Percentiles rank a stretch among this genome's conserved stretches.
Conservation (phyloP, 2,329 filamentous ascomycete species). For the Fusarium sororula region DNA sequence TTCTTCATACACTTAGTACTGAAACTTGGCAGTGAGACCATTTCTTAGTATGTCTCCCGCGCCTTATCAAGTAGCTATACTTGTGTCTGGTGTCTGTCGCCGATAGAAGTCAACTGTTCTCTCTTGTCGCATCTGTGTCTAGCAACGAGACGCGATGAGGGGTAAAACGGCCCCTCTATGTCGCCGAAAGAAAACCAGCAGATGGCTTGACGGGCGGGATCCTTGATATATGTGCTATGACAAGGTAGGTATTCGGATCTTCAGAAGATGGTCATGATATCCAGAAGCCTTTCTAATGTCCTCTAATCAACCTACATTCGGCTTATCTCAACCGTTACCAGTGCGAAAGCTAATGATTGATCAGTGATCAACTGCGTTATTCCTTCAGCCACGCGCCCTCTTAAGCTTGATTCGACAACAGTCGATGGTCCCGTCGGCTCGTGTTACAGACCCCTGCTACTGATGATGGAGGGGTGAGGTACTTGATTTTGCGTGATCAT, state of each 20-base stretch:
- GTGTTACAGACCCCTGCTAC: conserved; percentile 40
- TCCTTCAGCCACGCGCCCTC: conserved; percentile 13
- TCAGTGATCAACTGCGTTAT: conserved; percentile 6
- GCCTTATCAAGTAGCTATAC: background rate
- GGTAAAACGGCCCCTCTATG: conserved; percentile 21
- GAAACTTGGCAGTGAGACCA: background rate
- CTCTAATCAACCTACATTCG: background rate
- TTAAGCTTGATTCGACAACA: conserved; percentile 32
- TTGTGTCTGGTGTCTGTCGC: background rate
- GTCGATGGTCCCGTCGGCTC: conserved; percentile 17
- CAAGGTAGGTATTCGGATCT: background rate
- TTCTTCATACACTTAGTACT: background rate
- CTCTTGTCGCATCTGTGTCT: conserved; percentile 23
- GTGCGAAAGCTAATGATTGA: background rate
- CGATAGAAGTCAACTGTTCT: background rate
- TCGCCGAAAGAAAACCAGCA: background rate
- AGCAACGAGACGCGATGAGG: conserved; percentile 17
- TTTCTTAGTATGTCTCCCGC: background rate
- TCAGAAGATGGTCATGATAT: background rate
- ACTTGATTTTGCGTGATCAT: conserved; percentile 20
- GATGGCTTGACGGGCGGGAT: background rate
- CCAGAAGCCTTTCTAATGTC: background rate
- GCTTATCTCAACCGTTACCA: background rate
- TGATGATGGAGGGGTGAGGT: conserved; percentile 32
- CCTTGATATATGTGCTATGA: background rate